These are phyloP conservation scores for Globisporangium iwayamae DNA, from an alignment of 352 stramenopile species.

Conservation along the genomic window DNA sequence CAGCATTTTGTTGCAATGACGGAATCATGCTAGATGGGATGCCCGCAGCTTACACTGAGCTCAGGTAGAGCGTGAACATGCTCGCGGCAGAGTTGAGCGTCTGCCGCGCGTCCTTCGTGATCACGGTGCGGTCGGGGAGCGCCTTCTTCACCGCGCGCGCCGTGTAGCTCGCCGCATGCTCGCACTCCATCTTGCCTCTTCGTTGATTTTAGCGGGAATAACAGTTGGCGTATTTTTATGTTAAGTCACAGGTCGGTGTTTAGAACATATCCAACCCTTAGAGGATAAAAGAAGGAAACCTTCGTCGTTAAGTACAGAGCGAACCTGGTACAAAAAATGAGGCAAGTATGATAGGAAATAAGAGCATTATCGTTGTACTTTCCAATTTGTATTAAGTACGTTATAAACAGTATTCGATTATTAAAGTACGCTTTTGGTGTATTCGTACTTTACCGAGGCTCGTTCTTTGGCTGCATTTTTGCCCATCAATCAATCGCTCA, in stretches of 20 bases:
- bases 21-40: neutral
- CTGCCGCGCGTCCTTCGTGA: constrained; percentile 62
- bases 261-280: too few species aligned
- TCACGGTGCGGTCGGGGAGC: constrained; percentile 59
- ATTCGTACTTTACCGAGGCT: neutral
- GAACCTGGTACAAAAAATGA: too few species aligned
- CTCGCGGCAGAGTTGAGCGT: constrained; percentile 70
- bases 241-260: too few species aligned
- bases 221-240: too few species aligned
- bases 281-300: too few species aligned
- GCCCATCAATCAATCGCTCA: constrained; percentile 2
- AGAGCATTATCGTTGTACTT: too few species aligned
- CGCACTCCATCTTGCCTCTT: constrained; percentile 55
- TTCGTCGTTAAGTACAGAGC: too few species aligned
- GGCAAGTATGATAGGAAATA: too few species aligned
- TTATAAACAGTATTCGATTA: too few species aligned
- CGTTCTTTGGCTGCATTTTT: neutral
- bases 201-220: constrained; percentile 14
- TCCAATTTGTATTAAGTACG: neutral
- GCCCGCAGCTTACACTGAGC: constrained; percentile 43
- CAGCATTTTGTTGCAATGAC: neutral
- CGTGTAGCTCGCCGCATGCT: constrained; percentile 64
- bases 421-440: neutral
- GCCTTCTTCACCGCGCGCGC: constrained; percentile 61
- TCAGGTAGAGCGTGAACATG: constrained; percentile 80